A percentile compares a stretch with the other conserved stretches of the same genome.
Conservation (phyloP, 257 asterid genomes). For the Anisodus tanguticus region DNA sequence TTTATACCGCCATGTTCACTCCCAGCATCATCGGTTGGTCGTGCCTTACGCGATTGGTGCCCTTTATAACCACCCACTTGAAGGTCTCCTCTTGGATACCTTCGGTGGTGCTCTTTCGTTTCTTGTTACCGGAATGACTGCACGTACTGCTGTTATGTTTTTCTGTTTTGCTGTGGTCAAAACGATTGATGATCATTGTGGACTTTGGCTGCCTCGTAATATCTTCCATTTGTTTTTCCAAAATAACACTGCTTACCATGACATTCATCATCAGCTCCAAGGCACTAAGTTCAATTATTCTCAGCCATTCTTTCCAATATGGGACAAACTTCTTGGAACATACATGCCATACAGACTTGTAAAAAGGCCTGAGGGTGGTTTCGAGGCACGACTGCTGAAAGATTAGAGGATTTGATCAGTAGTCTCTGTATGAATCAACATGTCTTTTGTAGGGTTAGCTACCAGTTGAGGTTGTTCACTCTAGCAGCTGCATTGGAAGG, state of each 20-base stretch:
- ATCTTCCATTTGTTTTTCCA: constrained; percentile 76
- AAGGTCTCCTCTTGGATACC: constrained; percentile 85
- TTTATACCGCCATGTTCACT: constrained; percentile 75
- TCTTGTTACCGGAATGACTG: constrained; percentile 84
- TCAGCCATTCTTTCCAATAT: constrained; percentile 82
- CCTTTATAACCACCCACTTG: constrained; percentile 85
- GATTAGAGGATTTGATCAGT: constrained; percentile 41
- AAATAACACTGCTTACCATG: constrained; percentile 85
- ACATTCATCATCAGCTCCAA: constrained; percentile 86
- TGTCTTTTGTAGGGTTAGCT: constrained; percentile 33
- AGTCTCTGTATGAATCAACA: constrained; percentile 22
- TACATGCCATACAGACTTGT: constrained; percentile 65
- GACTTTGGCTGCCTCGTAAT: constrained; percentile 87
- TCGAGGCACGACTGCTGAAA: constrained; percentile 73
- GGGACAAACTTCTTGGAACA: constrained; percentile 91
- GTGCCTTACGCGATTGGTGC: constrained; percentile 90
- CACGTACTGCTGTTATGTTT: constrained; percentile 79
- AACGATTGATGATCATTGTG: constrained; percentile 90
- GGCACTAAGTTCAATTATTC: constrained; percentile 86
- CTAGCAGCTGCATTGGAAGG: constrained; percentile 40
- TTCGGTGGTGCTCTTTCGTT: constrained; percentile 87
- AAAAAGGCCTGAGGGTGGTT: constrained; percentile 79
- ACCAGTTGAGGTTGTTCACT: constrained; percentile 34
- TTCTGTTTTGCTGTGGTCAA: constrained; percentile 83
- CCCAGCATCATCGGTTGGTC: constrained; percentile 79